These are phyloP conservation scores for Hippophae rhamnoides DNA, from an alignment of 306 rosid genomes.

Conservation along the genomic window DNA sequence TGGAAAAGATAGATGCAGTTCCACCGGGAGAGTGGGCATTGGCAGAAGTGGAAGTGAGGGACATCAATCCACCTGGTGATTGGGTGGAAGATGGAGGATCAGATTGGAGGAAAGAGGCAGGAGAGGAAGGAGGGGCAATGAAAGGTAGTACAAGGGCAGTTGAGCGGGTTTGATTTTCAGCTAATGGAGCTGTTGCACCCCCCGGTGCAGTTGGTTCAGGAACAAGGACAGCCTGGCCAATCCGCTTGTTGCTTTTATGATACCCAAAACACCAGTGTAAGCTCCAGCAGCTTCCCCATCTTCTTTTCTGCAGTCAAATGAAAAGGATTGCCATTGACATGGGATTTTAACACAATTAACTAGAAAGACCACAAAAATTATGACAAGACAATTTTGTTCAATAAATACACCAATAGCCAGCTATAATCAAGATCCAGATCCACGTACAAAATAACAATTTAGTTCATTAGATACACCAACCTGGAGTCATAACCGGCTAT, in stretches of 20 bases:
- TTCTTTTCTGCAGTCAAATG: constrained; percentile 60
- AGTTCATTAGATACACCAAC: too few species aligned
- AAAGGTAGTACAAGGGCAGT: constrained; percentile 61
- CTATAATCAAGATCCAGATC: not conserved
- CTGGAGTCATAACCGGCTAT: too few species aligned
- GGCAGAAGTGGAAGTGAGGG: constrained; percentile 56
- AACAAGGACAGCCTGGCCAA: constrained; percentile 83
- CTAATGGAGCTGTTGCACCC: constrained; percentile 32
- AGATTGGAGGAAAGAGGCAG: constrained; percentile 84
- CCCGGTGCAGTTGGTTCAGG: constrained; percentile 63
- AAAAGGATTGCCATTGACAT: constrained; percentile 12
- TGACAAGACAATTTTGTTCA: not conserved
- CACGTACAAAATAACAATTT: not conserved
- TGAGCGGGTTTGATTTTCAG: constrained; percentile 47
- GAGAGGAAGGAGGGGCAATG: constrained; percentile 97
- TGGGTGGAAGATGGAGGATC: constrained; percentile 83
- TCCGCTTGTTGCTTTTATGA: constrained; percentile 65
- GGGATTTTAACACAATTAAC: constrained; percentile 6
- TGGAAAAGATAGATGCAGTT: constrained; percentile 64
- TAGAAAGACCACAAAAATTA: constrained; percentile 2
- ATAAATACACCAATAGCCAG: not conserved
- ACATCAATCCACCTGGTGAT: constrained; percentile 75
- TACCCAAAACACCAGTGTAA: constrained; percentile 82
- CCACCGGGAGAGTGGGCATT: constrained; percentile 70
- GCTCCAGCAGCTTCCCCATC: constrained; percentile 94